Evolutionary conservation across 345 rosid species (phyloP).

Genomic region (Aquilaria sinensis): DNA sequence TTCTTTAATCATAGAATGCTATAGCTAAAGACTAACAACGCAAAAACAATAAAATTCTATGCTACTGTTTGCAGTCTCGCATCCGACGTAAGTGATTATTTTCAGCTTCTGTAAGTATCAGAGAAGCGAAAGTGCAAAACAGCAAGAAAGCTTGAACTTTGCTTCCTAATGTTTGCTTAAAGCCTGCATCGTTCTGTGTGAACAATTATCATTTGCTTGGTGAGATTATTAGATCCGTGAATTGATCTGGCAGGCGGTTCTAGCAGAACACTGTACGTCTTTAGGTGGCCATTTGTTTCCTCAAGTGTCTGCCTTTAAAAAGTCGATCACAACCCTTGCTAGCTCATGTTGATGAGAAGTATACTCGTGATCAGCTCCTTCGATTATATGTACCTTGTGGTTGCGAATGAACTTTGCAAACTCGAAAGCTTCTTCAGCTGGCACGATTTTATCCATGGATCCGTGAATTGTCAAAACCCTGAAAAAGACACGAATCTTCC

Average conservation of each 20-base stretch:
- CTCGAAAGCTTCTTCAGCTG: constrained; percentile 53
- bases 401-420: constrained; percentile 57
- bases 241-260: neutral
- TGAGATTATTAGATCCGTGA: neutral
- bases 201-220: neutral
- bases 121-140: too few species aligned
- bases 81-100: too few species aligned
- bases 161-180: too few species aligned
- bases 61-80: too few species aligned
- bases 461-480: constrained; percentile 90
- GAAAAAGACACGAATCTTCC: constrained; percentile 9
- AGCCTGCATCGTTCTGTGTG: too few species aligned
- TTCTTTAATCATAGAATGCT: too few species aligned
- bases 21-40: too few species aligned
- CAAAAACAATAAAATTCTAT: too few species aligned
- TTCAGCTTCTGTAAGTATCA: too few species aligned
- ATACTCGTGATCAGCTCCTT: constrained; percentile 89
- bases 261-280: neutral
- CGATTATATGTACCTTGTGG: constrained; percentile 51
- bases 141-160: too few species aligned
- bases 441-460: constrained; percentile 53
- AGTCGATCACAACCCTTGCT: constrained; percentile 39
- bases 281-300: constrained; percentile 14
- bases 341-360: constrained; percentile 64
- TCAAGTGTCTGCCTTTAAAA: constrained; percentile 26